Evolutionary conservation across 768 basidiomycete species (phyloP).

Genomic region (Mycena galopus): DNA sequence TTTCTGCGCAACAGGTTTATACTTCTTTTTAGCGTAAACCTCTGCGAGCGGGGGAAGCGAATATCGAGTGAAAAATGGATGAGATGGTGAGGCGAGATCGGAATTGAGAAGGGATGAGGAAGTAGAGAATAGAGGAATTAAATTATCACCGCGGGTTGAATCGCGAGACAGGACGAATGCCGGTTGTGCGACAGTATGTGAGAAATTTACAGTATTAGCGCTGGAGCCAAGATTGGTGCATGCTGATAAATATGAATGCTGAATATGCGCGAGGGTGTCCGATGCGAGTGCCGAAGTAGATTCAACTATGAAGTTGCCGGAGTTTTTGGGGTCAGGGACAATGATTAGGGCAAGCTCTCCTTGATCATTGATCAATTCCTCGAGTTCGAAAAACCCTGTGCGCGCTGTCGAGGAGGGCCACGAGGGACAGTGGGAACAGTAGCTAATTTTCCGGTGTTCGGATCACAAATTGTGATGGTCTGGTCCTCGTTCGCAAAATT

Average conservation of each 20-base stretch:
- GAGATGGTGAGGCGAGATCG: background rate
- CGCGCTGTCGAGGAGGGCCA: background rate
- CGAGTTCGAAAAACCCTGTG: background rate
- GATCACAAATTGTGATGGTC: background rate
- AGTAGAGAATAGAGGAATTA: background rate
- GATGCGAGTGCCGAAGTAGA: slow-evolving; percentile 10
- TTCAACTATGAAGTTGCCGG: slow-evolving; percentile 6
- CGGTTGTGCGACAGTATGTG: slow-evolving; percentile 27
- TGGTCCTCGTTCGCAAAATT: background rate
- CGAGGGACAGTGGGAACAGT: background rate
- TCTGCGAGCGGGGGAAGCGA: slow-evolving; percentile 4
- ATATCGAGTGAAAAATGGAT: background rate
- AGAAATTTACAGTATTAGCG: slow-evolving; percentile 5
- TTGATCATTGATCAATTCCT: slow-evolving; percentile 14
- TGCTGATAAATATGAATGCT: slow-evolving; percentile 15
- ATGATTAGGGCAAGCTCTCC: slow-evolving; percentile 5
- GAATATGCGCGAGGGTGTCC: slow-evolving; percentile 4
- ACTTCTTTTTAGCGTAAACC: slow-evolving; percentile 32
- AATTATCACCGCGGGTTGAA: slow-evolving; percentile 19
- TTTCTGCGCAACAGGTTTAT: too few species aligned
- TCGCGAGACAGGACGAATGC: slow-evolving; percentile 9
- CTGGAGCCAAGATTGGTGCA: slow-evolving; percentile 13
- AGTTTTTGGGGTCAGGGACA: slow-evolving; percentile 3
- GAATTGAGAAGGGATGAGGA: background rate
- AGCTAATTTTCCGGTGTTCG: background rate